Evolutionary conservation across 2,329 filamentous ascomycete species (phyloP), one percentile per base, ranked within the genome.

Genomic region (Xylariales sp.): DNA sequence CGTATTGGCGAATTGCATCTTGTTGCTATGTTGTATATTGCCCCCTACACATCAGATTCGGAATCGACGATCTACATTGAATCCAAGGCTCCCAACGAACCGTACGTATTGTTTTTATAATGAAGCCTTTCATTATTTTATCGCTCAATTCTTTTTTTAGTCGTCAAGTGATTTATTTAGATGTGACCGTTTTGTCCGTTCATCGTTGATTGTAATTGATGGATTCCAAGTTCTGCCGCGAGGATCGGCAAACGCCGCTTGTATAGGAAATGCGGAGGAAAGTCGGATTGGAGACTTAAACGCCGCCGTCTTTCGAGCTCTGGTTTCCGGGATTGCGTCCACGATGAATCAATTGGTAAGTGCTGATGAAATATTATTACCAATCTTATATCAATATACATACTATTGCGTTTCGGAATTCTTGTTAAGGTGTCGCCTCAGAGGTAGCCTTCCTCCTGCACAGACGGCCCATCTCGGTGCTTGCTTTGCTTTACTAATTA

Each of bases 181-280:
- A 30, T 30, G 53, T 34, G 9, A 41, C 5, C 16, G 3, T n/a
- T 16, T 57, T 39, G 41, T 4, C 12, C 34, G 18, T 18, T 3
- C 12, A n/a, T 41, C 48, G 23, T 16, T n/a, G 30, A 34, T 46
- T 64, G 18, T 67, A 23, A 69, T 67, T 67, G 67, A 69, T 62
- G 67, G 67, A 64, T 64, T 69, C 61, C 45, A 28, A 69, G 50
- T 63, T 63, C 53, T 10, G 67, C 64, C 58, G 66, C 36, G 4
- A 23, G 61, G 61, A 64, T 67, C 53, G 12, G 30, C 55, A 23
- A 61, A 28, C 28, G 18, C 34, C 28, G 39, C 61, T 52, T 36
- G 41, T 50, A 53, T 61, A 60, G 55, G 56, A 56, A 64, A 56
- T 36, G 39, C 61, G 61, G 65, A 68, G 52, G n/a, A 43, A 50